Percentiles rank a stretch among this genome's conserved stretches.
Evolutionary conservation across 1,139 yeast genomes (phyloP).

Genomic region (Candida glucosophila): DNA sequence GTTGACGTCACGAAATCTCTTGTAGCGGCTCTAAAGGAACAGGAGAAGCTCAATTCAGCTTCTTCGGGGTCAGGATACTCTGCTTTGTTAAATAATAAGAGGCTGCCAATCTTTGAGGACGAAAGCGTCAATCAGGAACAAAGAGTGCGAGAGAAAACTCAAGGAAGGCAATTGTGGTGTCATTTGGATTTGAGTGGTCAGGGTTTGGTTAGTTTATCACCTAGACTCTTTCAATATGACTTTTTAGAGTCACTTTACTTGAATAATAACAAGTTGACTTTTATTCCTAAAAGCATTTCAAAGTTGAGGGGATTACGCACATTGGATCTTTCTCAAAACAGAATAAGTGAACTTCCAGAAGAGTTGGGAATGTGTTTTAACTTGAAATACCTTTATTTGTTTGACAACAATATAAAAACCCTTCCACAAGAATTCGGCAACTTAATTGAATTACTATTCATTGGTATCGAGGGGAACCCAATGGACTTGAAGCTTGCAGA

Average conservation of each 20-base stretch:
- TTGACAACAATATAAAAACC: slow-evolving; percentile 72
- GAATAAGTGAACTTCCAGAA: slow-evolving; percentile 60
- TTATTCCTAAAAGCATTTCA: slow-evolving; percentile 62
- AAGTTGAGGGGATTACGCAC: slow-evolving; percentile 69
- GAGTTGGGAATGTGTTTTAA: slow-evolving; percentile 80
- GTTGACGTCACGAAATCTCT: slow-evolving; percentile 50
- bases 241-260: slow-evolving; percentile 83
- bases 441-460: slow-evolving; percentile 71
- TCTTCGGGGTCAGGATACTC: slow-evolving; percentile 18
- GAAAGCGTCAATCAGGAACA: slow-evolving; percentile 76
- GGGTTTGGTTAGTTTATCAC: slow-evolving; percentile 62
- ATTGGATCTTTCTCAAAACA: slow-evolving; percentile 77
- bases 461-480: slow-evolving; percentile 94
- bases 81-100: slow-evolving; percentile 55
- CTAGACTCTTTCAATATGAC: slow-evolving; percentile 70
- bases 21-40: slow-evolving; percentile 36
- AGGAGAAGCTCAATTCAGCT: slow-evolving; percentile 25
- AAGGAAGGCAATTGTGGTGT: slow-evolving; percentile 84
- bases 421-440: slow-evolving; percentile 85
- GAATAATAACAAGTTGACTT: slow-evolving; percentile 72
- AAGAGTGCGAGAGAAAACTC: slow-evolving; percentile 59
- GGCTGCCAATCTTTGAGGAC: slow-evolving; percentile 51
- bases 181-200: slow-evolving; percentile 90
- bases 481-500: slow-evolving; percentile 58
- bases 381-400: slow-evolving; percentile 73